A percentile compares a stretch with the other conserved stretches of the same genome.
These are phyloP conservation scores for Porcisia deanei DNA, from an alignment of 208 protist species.

Conservation along the genomic window DNA sequence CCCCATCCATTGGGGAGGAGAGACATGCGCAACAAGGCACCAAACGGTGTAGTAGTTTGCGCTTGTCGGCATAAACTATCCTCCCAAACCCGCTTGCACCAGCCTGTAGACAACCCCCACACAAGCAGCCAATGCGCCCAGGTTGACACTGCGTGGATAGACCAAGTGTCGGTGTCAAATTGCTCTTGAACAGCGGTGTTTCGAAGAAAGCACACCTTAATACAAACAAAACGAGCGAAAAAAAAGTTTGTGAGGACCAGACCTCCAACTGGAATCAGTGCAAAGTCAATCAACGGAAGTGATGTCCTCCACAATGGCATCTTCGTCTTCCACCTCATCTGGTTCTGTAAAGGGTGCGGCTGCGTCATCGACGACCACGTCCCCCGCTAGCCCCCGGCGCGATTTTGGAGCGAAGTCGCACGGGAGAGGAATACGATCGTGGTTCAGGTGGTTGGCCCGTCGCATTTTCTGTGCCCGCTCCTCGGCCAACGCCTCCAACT, in stretches of 20 bases:
- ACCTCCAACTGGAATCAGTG: background rate
- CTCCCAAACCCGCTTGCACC: too few relatives aligned
- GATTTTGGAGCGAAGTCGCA: conserved; percentile 28
- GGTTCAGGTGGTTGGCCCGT: conserved; percentile 25
- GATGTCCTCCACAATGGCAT: conserved; percentile 56
- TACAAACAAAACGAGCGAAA: background rate
- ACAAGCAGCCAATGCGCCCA: too few relatives aligned
- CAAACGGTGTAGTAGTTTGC: too few relatives aligned
- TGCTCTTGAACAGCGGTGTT: background rate
- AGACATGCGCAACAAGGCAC: too few relatives aligned
- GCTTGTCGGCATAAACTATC: too few relatives aligned
- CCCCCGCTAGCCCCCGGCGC: background rate
- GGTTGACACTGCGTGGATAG: too few relatives aligned
- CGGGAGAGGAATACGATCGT: conserved; percentile 31
- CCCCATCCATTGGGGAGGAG: too few relatives aligned
- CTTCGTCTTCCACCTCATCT: conserved; percentile 23
- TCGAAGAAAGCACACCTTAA: background rate
- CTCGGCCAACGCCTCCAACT: conserved; percentile 51
- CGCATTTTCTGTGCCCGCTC: conserved; percentile 29
- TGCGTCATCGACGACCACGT: background rate
- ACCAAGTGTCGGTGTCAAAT: background rate
- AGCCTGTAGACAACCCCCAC: too few relatives aligned
- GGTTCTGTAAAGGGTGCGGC: background rate
- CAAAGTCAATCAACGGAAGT: conserved; percentile 19
- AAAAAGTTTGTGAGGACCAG: background rate